Evolutionary conservation across 805 yeast species (phyloP).

Genomic region (Candida insectalens): DNA sequence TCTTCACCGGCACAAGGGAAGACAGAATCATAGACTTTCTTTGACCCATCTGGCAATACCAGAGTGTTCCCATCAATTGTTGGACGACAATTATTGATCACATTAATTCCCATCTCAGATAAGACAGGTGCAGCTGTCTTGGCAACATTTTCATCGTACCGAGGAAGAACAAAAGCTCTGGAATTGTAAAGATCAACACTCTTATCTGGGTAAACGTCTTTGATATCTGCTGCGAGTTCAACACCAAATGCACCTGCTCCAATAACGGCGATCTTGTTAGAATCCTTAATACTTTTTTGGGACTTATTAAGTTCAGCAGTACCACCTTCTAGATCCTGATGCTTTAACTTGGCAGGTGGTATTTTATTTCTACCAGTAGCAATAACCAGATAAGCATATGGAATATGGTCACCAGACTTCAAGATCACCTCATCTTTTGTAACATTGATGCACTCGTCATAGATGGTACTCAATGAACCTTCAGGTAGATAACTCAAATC

Average conservation of each 20-base stretch:
- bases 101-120: not conserved
- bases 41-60: not conserved
- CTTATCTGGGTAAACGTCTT: conserved; percentile 23
- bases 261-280: conserved; percentile 32
- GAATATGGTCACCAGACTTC: not conserved
- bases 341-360: conserved; percentile 10
- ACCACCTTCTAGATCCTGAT: conserved; percentile 26
- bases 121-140: not conserved
- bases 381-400: not conserved
- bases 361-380: conserved; percentile 1
- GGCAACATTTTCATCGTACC: not conserved
- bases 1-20: not conserved
- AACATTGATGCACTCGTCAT: not conserved
- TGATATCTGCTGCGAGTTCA: conserved; percentile 40
- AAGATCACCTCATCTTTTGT: not conserved
- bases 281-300: conserved; percentile 20
- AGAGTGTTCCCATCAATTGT: not conserved
- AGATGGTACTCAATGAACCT: not conserved
- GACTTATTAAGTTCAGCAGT: conserved; percentile 33
- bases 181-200: conserved; percentile 1
- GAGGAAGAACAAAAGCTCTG: not conserved
- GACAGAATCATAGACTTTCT: not conserved
- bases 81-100: not conserved
- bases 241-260: conserved; percentile 49
- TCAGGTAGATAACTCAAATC: not conserved